A percentile compares a stretch with the other conserved stretches of the same genome.
Conservation (phyloP, 352 stramenopile genomes). For the Pythium plurisporium region DNA sequence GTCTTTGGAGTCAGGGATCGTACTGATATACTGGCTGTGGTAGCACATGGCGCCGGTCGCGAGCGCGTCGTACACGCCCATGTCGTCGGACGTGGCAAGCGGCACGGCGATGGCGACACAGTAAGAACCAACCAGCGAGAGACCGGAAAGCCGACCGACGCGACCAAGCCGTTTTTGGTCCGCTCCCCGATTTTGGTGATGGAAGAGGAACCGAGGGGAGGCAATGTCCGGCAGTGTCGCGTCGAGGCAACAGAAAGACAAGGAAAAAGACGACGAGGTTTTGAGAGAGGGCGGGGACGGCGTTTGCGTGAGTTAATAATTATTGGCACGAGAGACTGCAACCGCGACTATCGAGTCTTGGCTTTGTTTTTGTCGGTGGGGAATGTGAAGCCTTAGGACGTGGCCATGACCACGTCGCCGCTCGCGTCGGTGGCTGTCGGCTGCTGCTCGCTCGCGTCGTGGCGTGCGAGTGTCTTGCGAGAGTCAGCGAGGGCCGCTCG, state of each 20-base stretch:
- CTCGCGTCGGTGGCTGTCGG: neutral
- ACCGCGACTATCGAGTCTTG: neutral
- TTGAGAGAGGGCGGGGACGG: neutral
- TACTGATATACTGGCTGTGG: neutral
- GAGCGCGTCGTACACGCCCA: slow-evolving; percentile 58
- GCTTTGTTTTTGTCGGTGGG: neutral
- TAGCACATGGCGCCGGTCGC: slow-evolving; percentile 69
- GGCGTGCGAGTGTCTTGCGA: slow-evolving; percentile 5
- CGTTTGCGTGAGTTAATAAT: slow-evolving; percentile 3
- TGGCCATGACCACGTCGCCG: neutral
- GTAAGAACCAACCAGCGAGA: neutral
- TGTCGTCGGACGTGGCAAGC: slow-evolving; percentile 58
- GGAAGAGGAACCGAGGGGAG: neutral
- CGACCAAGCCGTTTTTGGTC: neutral
- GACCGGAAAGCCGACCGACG: neutral
- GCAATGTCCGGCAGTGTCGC: no score
- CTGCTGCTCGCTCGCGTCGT: neutral
- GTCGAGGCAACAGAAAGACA: neutral
- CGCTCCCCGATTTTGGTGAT: slow-evolving; percentile 2
- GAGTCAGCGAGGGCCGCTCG: slow-evolving; percentile 34
- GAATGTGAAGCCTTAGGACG: neutral
- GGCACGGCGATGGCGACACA: slow-evolving; percentile 65
- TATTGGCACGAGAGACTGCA: slow-evolving; percentile 6
- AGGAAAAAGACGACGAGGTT: slow-evolving; percentile 1
- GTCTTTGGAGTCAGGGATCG: neutral